Conservation (phyloP, 345 rosid genomes). For the Gynandropsis gynandra region DNA sequence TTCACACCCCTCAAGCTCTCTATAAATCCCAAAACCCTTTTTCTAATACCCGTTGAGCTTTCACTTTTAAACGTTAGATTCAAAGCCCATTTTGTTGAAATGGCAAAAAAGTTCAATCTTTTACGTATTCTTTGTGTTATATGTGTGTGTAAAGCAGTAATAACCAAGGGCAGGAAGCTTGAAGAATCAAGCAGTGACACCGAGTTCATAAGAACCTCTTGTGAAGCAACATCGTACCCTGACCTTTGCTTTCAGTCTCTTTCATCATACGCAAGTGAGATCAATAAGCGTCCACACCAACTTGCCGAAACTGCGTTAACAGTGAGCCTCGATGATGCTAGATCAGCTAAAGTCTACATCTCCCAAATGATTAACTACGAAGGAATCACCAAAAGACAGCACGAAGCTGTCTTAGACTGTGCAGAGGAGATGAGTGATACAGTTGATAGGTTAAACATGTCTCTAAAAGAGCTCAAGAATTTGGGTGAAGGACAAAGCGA, state of each 20-base stretch:
- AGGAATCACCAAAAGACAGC: slow-evolving; percentile 53
- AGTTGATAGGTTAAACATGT: slow-evolving; percentile 60
- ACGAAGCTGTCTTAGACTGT: slow-evolving; percentile 63
- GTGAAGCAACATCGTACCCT: slow-evolving; percentile 59
- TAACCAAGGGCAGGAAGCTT: slow-evolving; percentile 28
- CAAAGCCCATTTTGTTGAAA: slow-evolving; percentile 16
- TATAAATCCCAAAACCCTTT: slow-evolving; percentile 18
- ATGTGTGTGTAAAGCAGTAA: slow-evolving; percentile 18
- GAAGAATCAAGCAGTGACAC: slow-evolving; percentile 17
- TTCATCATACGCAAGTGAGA: slow-evolving; percentile 46
- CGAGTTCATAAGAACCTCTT: slow-evolving; percentile 50
- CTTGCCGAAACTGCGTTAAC: slow-evolving; percentile 65
- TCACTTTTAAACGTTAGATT: neutral
- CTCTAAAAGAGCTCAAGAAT: slow-evolving; percentile 56
- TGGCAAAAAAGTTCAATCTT: slow-evolving; percentile 19
- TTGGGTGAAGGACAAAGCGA: slow-evolving; percentile 39
- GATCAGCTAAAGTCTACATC: slow-evolving; percentile 49
- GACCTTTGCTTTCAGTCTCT: slow-evolving; percentile 58
- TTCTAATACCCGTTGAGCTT: slow-evolving; percentile 5
- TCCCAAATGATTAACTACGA: slow-evolving; percentile 36
- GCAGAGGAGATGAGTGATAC: slow-evolving; percentile 63
- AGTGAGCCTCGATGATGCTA: slow-evolving; percentile 55
- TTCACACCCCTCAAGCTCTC: slow-evolving; percentile 12
- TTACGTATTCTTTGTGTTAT: slow-evolving; percentile 22
- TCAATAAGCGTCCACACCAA: slow-evolving; percentile 52